Evolutionary conservation across 495 filamentous ascomycete species (phyloP).

Genomic region (Penicillium diatomitis): DNA sequence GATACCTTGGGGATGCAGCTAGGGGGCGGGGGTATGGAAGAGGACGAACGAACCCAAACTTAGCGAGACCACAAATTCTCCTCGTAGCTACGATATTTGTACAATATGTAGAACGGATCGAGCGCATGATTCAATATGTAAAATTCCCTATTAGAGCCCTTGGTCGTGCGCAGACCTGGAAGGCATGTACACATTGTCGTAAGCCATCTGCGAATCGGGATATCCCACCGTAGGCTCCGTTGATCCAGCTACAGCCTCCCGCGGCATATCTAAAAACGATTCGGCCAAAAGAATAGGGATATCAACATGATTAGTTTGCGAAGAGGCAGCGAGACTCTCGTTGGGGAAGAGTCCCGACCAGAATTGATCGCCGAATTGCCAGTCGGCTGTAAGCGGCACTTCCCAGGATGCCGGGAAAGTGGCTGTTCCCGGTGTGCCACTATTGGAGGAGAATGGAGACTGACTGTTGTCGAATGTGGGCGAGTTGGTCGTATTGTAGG

Average conservation of each 20-base stretch:
- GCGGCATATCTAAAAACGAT: slow-evolving; percentile 10
- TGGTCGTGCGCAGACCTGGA: background rate
- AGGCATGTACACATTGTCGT: background rate
- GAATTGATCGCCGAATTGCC: slow-evolving; percentile 26
- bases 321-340: slow-evolving; percentile 4
- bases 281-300: slow-evolving; percentile 14
- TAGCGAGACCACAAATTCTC: no score
- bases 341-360: slow-evolving; percentile 22
- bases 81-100: no score
- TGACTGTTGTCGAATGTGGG: slow-evolving; percentile 11
- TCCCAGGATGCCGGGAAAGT: slow-evolving; percentile 30
- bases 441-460: slow-evolving; percentile 19
- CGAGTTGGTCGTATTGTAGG: background rate
- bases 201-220: slow-evolving; percentile 1
- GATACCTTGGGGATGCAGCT: no score
- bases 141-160: no score
- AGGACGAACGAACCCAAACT: no score
- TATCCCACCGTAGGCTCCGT: background rate
- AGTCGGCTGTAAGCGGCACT: slow-evolving; percentile 29
- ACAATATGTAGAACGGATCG: no score
- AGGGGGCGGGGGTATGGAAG: no score
- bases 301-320: background rate
- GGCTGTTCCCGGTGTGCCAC: slow-evolving; percentile 5
- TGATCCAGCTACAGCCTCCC: background rate
- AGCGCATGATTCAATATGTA: no score